Evolutionary conservation across 129 eudicot species (phyloP), one percentile per base, ranked within the genome.

Genomic region (Centella asiatica): DNA sequence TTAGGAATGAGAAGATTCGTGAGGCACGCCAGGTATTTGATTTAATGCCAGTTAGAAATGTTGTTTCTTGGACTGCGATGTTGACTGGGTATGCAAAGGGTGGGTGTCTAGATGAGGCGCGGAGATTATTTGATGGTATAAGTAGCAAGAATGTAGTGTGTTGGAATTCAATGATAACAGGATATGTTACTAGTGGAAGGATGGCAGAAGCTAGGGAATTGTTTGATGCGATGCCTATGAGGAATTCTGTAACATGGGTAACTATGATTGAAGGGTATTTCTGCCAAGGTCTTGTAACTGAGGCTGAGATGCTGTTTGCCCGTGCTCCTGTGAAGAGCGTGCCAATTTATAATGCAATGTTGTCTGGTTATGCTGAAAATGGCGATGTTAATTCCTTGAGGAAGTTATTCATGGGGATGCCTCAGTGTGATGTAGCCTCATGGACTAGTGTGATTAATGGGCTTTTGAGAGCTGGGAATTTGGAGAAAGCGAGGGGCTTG

Each of bases 41-140:
- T 68, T 46, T 50, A 69, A 87, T 87, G 90, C 88, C 95, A 0
- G 2, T 13, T 17, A 73, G 78, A 62, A 87, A 87, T 48, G 40
- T 87, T 15, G 90, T 87, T 24, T 87, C 95, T 18, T 87, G 85
- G 90, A 87, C 90, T 2, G 85, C 90, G 9, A 77, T 87, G 90
- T 73, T 87, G 44, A 83, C 74, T 59, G 90, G 90, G 54, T 87
- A 80, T 36, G 87, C 86, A 6, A 81, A 64, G 69, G 69, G 68
- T 67, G 86, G 87, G 53, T 71, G 71, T 26, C 48, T 89, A 60
- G 79, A 71, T 2, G 90, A 85, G 66, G 85, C 95, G 0, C 40
- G 83, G 40, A 44, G 25, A 3, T 70, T 85, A 72, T 89, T 89
- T 73, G 83, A 89, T 72, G 79, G 66, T 22, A 69, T 84, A 44